Evolutionary conservation across 2,329 filamentous ascomycete species (phyloP).

Genomic region (Botrytis cinerea): DNA sequence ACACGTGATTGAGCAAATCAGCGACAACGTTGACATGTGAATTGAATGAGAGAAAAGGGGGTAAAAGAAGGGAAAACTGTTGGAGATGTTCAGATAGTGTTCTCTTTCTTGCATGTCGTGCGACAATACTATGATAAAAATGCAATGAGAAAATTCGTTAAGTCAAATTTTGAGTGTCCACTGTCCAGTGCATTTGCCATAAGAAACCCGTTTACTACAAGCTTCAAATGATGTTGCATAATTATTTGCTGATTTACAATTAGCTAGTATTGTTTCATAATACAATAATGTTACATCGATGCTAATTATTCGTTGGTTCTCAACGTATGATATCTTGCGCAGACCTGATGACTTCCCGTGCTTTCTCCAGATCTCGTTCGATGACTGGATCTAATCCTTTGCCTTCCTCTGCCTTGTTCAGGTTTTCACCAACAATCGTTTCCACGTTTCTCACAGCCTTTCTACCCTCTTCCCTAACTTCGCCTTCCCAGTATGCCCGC

Average conservation of each 20-base stretch:
- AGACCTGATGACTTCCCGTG: slow-evolving; percentile 17
- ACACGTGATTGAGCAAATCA: not conserved
- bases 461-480: slow-evolving; percentile 66
- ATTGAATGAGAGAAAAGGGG: not conserved
- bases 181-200: not conserved
- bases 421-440: slow-evolving; percentile 47
- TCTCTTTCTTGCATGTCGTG: not conserved
- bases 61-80: not conserved
- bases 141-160: not conserved
- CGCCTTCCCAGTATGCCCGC: slow-evolving; percentile 62
- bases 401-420: slow-evolving; percentile 22
- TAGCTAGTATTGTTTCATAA: slow-evolving; percentile 19
- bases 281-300: slow-evolving; percentile 24
- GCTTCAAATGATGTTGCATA: not conserved
- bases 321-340: slow-evolving; percentile 22
- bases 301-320: slow-evolving; percentile 17
- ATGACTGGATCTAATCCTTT: slow-evolving; percentile 14
- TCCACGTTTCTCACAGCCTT: slow-evolving; percentile 62
- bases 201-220: not conserved
- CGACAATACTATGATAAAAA: not conserved
- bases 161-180: not conserved
- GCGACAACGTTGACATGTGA: too few relatives aligned
- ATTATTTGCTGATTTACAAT: slow-evolving; percentile 9
- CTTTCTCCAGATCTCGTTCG: slow-evolving; percentile 17
- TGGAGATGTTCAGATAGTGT: not conserved